These are phyloP conservation scores for Keithomyces neogunnii DNA, from an alignment of 2,329 filamentous ascomycete species.

Conservation along the genomic window DNA sequence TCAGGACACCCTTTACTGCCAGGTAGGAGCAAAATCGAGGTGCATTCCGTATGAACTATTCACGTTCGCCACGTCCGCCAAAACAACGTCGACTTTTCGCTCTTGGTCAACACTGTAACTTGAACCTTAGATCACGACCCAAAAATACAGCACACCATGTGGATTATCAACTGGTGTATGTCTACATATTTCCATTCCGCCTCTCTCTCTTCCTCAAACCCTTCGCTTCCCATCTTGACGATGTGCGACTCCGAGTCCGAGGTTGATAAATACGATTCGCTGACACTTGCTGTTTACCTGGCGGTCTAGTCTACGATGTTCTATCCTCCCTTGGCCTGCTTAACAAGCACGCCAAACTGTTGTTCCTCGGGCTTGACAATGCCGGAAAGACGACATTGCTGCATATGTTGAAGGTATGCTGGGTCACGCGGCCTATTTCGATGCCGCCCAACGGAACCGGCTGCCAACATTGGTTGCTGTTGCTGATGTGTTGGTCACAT, in stretches of 20 bases:
- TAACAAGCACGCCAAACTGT: slow-evolving; percentile 93
- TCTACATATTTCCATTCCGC: slow-evolving; percentile 15
- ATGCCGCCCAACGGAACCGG: neutral
- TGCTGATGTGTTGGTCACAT: too few relatives aligned
- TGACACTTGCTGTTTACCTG: slow-evolving; percentile 21
- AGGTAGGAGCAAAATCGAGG: slow-evolving; percentile 1
- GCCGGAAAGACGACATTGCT: slow-evolving; percentile 89
- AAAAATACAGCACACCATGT: slow-evolving; percentile 51
- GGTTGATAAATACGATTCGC: slow-evolving; percentile 11
- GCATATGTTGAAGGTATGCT: slow-evolving; percentile 84
- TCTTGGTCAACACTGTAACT: slow-evolving; percentile 14
- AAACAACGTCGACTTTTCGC: slow-evolving; percentile 5
- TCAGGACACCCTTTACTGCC: slow-evolving; percentile 1
- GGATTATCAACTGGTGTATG: slow-evolving; percentile 95
- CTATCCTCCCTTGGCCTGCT: slow-evolving; percentile 79
- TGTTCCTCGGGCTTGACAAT: slow-evolving; percentile 90
- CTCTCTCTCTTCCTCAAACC: slow-evolving; percentile 2
- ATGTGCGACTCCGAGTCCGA: neutral
- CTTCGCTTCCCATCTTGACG: neutral
- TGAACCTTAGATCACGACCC: slow-evolving; percentile 2
- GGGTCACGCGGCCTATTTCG: neutral
- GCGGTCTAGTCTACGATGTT: slow-evolving; percentile 65
- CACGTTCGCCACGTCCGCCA: slow-evolving; percentile 6
- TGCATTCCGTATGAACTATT: neutral
- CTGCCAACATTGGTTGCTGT: too few relatives aligned